Conservation (phyloP, 768 basidiomycete genomes). For the Leccinum ochraceum region DNA sequence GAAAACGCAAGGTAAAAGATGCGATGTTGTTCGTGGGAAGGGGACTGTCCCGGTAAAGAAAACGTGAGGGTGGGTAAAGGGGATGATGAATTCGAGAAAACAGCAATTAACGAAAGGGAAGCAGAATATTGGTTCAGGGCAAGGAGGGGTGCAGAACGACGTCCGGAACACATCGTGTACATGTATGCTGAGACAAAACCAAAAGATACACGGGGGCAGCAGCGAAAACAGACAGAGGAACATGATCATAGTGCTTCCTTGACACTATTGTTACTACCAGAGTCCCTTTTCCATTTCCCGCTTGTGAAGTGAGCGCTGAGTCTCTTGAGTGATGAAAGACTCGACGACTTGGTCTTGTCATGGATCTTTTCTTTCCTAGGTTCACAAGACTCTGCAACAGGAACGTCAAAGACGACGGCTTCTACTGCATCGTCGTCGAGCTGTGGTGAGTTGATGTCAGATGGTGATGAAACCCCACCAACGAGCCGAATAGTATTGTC, state of each 20-base stretch:
- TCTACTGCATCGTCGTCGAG: constrained; percentile 36
- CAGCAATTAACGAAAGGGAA: constrained; percentile 12
- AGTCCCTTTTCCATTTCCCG: constrained; percentile 53
- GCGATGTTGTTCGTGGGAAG: constrained; percentile 18
- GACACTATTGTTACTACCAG: constrained; percentile 45
- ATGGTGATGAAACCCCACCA: constrained; percentile 49
- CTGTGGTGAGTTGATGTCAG: constrained; percentile 29
- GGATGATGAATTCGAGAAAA: constrained; percentile 12
- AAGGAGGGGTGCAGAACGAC: constrained; percentile 18
- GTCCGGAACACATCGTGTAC: constrained; percentile 21
- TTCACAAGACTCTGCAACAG: constrained; percentile 35
- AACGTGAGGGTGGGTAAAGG: constrained; percentile 16
- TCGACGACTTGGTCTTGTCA: constrained; percentile 52
- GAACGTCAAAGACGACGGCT: constrained; percentile 37
- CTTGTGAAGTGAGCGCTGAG: constrained; percentile 44
- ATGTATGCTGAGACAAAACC: constrained; percentile 24
- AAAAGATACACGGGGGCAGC: constrained; percentile 11
- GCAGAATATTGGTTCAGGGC: constrained; percentile 10
- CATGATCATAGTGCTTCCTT: constrained; percentile 38
- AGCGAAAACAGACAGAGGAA: constrained; percentile 17
- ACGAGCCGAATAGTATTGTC: constrained; percentile 58
- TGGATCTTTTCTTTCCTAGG: constrained; percentile 40
- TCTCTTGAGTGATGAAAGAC: constrained; percentile 59
- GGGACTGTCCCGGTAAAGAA: constrained; percentile 18
- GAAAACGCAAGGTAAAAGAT: constrained; percentile 13